Conservation (phyloP, 2,329 filamentous ascomycete genomes). For the Fusarium chuoi region DNA sequence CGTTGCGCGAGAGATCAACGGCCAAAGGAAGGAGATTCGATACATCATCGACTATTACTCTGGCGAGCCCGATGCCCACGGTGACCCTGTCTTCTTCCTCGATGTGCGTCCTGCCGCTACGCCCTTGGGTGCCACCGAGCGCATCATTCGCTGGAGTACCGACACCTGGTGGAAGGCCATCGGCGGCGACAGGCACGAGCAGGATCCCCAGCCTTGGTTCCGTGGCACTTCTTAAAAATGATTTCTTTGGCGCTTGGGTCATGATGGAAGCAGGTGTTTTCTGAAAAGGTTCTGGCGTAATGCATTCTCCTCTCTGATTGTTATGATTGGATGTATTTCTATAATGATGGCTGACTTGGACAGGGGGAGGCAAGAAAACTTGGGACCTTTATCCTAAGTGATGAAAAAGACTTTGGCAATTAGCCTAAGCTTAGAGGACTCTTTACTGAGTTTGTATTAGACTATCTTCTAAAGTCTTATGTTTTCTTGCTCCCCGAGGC, state of each 20-base stretch:
- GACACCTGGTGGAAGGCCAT: slow-evolving; percentile 94
- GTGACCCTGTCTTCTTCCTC: slow-evolving; percentile 94
- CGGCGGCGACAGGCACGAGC: slow-evolving; percentile 72
- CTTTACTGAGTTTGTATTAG: too few species aligned
- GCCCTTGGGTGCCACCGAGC: slow-evolving; percentile 81
- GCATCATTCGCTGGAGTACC: slow-evolving; percentile 87
- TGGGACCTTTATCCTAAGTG: background rate
- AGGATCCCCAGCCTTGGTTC: slow-evolving; percentile 51
- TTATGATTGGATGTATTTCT: slow-evolving; percentile 43
- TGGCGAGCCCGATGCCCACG: slow-evolving; percentile 81
- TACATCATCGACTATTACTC: slow-evolving; percentile 99
- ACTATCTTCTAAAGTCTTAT: background rate
- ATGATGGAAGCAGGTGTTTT: slow-evolving; percentile 23
- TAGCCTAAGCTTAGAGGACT: background rate
- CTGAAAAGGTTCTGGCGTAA: slow-evolving; percentile 9
- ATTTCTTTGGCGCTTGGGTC: slow-evolving; percentile 25
- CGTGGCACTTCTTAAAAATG: slow-evolving; percentile 35
- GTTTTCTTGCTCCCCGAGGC: background rate
- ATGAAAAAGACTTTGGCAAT: background rate
- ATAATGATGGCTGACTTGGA: slow-evolving; percentile 42
- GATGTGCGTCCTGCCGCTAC: slow-evolving; percentile 92
- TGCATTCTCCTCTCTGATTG: slow-evolving; percentile 43
- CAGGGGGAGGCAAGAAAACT: background rate
- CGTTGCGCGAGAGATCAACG: slow-evolving; percentile 77
- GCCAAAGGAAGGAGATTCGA: slow-evolving; percentile 78